A percentile compares a stretch with the other conserved stretches of the same genome.
Evolutionary conservation across 2,329 filamentous ascomycete genomes (phyloP).

Genomic region (Teratosphaeria gauchensis): DNA sequence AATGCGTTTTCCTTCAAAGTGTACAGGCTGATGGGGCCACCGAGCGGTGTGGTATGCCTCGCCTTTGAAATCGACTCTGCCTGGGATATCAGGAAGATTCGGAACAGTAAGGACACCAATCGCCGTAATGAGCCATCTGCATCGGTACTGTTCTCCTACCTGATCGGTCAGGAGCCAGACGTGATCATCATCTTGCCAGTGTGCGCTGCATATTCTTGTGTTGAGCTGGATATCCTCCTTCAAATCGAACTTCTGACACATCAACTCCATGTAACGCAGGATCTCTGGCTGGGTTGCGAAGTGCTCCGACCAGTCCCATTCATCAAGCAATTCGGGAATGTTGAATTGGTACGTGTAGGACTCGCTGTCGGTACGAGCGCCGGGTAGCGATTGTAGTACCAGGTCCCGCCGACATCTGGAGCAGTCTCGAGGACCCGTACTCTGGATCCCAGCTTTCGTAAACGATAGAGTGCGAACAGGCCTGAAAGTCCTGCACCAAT

Average conservation of each 20-base stretch:
- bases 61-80: conserved; percentile 29
- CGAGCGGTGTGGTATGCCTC: conserved; percentile 30
- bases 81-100: conserved; percentile 21
- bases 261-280: conserved; percentile 47
- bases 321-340: conserved; percentile 11
- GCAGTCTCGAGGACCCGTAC: conserved; percentile 17
- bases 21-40: conserved; percentile 29
- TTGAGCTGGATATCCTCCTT: conserved; percentile 50
- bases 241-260: conserved; percentile 48
- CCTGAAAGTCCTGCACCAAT: conserved; percentile 22
- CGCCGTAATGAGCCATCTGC: conserved; percentile 31
- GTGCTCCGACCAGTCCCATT: conserved; percentile 11
- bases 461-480: conserved; percentile 13
- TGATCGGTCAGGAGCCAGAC: conserved; percentile 26
- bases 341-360: conserved; percentile 8
- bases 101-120: conserved; percentile 26
- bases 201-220: conserved; percentile 33
- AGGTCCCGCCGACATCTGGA: conserved; percentile 19
- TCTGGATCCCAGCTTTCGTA: conserved; percentile 16
- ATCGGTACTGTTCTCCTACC: conserved; percentile 25
- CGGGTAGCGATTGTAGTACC: conserved; percentile 18
- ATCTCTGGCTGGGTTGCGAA: conserved; percentile 8
- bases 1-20: conserved; percentile 27
- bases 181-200: conserved; percentile 23
- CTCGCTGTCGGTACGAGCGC: conserved; percentile 35